A percentile compares a stretch with the other conserved stretches of the same genome.
Conservation (phyloP, 2,329 filamentous ascomycete genomes). For the Raffaelea ambrosiae region DNA sequence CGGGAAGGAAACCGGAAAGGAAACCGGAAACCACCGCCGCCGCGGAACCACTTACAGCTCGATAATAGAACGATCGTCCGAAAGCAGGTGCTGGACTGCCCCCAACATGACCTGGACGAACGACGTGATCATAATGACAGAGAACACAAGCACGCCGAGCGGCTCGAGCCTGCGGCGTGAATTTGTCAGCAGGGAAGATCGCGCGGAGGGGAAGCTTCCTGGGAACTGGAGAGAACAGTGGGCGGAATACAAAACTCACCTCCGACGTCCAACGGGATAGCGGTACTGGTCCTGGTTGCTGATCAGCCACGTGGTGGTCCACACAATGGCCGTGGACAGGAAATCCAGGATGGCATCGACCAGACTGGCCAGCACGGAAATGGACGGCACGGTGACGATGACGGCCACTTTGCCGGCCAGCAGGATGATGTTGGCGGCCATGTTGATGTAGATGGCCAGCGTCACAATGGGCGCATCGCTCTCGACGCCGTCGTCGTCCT, state of each 20-base stretch:
- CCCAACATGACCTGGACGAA: constrained; percentile 71
- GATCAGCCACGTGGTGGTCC: constrained; percentile 68
- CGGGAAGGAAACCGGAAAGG: neutral
- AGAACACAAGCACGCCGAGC: constrained; percentile 73
- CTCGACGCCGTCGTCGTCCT: constrained; percentile 61
- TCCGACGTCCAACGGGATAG: constrained; percentile 68
- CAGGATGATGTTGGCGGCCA: constrained; percentile 67
- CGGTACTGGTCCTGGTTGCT: constrained; percentile 64
- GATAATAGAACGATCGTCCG: constrained; percentile 58
- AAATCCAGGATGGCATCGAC: constrained; percentile 77
- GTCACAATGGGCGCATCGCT: constrained; percentile 68
- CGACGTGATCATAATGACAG: constrained; percentile 77
- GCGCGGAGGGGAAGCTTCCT: neutral
- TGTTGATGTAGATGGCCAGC: constrained; percentile 82
- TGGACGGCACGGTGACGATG: constrained; percentile 67
- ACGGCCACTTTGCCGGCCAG: constrained; percentile 70
- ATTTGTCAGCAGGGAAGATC: neutral
- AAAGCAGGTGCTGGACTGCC: constrained; percentile 56
- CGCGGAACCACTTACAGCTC: constrained; percentile 39
- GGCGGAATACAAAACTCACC: constrained; percentile 24
- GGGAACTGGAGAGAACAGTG: neutral
- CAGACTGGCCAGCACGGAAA: constrained; percentile 71
- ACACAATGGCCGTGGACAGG: constrained; percentile 72
- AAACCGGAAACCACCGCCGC: too few relatives aligned
- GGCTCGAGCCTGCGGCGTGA: constrained; percentile 51